Conservation (phyloP, 495 filamentous ascomycete species). For the Talaromyces thailandensis region DNA sequence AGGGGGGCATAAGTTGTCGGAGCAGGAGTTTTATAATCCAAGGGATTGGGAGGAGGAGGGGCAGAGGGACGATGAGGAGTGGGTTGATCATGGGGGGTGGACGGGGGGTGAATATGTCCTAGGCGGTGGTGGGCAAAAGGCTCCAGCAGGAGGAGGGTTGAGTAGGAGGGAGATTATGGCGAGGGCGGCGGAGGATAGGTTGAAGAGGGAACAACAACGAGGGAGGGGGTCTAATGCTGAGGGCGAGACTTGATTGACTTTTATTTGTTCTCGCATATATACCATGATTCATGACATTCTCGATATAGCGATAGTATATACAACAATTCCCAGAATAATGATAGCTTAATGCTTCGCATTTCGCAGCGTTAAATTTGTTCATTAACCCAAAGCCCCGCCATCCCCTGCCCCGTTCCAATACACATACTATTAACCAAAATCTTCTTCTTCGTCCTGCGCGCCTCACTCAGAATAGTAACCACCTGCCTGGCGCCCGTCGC, state of each 20-base stretch:
- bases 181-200: slow-evolving; percentile 64
- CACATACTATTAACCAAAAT: slow-evolving; percentile 80
- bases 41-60: slow-evolving; percentile 37
- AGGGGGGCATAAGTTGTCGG: slow-evolving; percentile 55
- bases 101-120: slow-evolving; percentile 80
- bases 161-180: slow-evolving; percentile 65
- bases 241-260: background rate
- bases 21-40: slow-evolving; percentile 64
- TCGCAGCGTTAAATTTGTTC: slow-evolving; percentile 43
- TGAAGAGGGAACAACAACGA: slow-evolving; percentile 44
- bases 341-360: too few species aligned
- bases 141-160: slow-evolving; percentile 21
- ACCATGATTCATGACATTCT: background rate
- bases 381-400: slow-evolving; percentile 80
- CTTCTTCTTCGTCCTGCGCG: slow-evolving; percentile 70
- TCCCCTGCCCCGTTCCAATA: slow-evolving; percentile 75
- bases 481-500: slow-evolving; percentile 74
- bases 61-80: slow-evolving; percentile 37
- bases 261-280: background rate
- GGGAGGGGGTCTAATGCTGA: slow-evolving; percentile 19
- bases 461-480: slow-evolving; percentile 76
- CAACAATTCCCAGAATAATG: background rate
- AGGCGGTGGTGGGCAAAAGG: slow-evolving; percentile 38
- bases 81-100: slow-evolving; percentile 77
- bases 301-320: background rate